phyloP scores from a whole-genome alignment of 305 asterid genomes.

The Stenogyne calaminthoides region DNA sequence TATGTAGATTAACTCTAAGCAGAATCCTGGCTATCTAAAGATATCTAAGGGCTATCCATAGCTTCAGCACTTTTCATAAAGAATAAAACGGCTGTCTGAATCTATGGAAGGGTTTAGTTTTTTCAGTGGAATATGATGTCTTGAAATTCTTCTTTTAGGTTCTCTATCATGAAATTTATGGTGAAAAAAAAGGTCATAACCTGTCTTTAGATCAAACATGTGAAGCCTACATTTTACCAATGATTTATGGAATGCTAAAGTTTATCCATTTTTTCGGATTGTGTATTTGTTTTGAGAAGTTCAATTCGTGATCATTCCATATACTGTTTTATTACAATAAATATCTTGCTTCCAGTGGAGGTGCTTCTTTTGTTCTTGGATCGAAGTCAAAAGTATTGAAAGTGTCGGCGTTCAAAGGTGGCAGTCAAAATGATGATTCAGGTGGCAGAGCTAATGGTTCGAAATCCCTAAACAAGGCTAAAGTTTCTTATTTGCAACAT shows the following conservation, averaged over 20 bases:
- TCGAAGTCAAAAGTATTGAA: slow-evolving; percentile 54
- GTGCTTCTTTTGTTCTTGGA: slow-evolving; percentile 52
- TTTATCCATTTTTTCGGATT: slow-evolving; percentile 5
- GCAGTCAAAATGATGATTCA: slow-evolving; percentile 60
- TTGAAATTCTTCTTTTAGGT: background rate
- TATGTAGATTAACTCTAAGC: background rate
- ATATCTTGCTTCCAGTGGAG: slow-evolving; percentile 52
- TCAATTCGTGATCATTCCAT: slow-evolving; percentile 12
- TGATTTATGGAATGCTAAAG: slow-evolving; percentile 14
- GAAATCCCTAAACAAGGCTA: slow-evolving; percentile 56
- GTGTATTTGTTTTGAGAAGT: slow-evolving; percentile 8
- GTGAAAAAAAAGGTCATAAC: background rate
- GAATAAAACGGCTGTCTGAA: background rate
- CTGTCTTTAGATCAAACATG: background rate
- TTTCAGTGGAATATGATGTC: background rate
- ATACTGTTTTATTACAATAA: slow-evolving; percentile 30
- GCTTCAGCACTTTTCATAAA: background rate
- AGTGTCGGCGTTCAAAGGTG: slow-evolving; percentile 81
- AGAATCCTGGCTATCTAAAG: background rate
- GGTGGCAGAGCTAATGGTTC: slow-evolving; percentile 64
- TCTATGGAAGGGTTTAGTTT: background rate
- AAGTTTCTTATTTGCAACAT: slow-evolving; percentile 67
- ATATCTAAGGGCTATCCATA: background rate
- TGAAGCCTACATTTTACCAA: slow-evolving; percentile 2
- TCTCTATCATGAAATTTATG: background rate